phyloP scores from a whole-genome alignment of 768 basidiomycete genomes.

The Terana coerulea region DNA sequence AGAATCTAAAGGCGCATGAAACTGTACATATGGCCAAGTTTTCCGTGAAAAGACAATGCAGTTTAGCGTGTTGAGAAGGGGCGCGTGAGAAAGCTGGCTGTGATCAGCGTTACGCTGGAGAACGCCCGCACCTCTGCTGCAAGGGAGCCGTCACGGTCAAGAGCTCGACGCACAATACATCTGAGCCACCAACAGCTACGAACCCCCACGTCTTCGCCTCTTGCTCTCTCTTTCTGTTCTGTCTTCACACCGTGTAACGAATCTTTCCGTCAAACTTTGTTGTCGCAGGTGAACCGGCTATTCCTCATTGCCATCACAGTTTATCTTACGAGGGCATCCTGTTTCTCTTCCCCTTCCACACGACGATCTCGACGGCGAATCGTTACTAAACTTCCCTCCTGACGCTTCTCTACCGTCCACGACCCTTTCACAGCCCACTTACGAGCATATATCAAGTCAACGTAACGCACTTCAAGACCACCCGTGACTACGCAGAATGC shows the following conservation, averaged over 20 bases:
- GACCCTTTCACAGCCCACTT: constrained; percentile 11
- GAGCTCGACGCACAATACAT: no score
- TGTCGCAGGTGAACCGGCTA: constrained; percentile 12
- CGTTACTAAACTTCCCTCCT: background rate
- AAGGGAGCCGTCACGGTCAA: background rate
- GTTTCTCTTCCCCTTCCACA: constrained; percentile 5
- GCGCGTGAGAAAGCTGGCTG: constrained; percentile 21
- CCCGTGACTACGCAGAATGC: constrained; percentile 48
- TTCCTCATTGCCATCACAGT: constrained; percentile 10
- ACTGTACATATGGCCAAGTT: no score
- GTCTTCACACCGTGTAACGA: constrained; percentile 10
- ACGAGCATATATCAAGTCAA: constrained; percentile 12
- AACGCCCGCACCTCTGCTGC: constrained; percentile 1
- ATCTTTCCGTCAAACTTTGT: background rate
- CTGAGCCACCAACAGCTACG: background rate
- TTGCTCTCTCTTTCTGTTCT: constrained; percentile 3
- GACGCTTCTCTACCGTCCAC: background rate
- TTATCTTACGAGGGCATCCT: constrained; percentile 12
- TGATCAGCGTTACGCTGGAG: constrained; percentile 12
- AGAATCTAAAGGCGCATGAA: no score
- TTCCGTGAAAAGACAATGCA: no score
- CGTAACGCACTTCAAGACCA: constrained; percentile 19
- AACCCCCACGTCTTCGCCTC: background rate
- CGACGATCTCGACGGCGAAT: constrained; percentile 7
- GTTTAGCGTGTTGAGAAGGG: no score